Conservation (phyloP, 1,284 basidiomycete species). For the Tausonia pullulans region DNA sequence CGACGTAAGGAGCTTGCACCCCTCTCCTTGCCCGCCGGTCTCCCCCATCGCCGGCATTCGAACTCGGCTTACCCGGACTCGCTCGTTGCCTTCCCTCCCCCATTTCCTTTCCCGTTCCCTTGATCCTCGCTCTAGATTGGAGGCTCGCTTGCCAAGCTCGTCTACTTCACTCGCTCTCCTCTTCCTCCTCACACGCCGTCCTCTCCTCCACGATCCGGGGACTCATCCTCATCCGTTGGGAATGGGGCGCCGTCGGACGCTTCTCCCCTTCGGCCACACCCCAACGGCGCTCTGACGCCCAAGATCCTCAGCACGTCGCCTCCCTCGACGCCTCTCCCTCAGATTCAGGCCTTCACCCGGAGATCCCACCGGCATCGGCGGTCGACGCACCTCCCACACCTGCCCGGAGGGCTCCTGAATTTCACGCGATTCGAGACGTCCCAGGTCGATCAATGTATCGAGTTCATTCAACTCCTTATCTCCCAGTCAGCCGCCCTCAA, state of each 20-base stretch:
- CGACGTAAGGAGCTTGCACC: constrained; percentile 50
- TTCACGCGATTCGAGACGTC: constrained; percentile 96
- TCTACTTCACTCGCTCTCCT: constrained; percentile 90
- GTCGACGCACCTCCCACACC: constrained; percentile 55
- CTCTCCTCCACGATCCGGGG: constrained; percentile 9
- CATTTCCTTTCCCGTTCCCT: constrained; percentile 4
- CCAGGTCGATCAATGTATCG: constrained; percentile 72
- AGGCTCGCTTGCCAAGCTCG: constrained; percentile 93
- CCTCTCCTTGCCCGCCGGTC: constrained; percentile 21
- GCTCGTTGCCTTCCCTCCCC: not conserved
- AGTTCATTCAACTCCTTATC: constrained; percentile 81
- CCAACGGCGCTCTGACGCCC: constrained; percentile 71
- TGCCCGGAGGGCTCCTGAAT: constrained; percentile 93
- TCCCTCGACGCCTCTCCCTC: constrained; percentile 25
- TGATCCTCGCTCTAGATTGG: constrained; percentile 54
- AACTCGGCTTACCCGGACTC: no score
- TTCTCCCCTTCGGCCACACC: constrained; percentile 34
- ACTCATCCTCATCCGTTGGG: constrained; percentile 10
- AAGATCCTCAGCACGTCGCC: constrained; percentile 48
- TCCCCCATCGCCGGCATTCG: not conserved
- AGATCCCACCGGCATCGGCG: constrained; percentile 42
- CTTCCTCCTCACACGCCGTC: constrained; percentile 46
- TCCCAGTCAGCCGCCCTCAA: constrained; percentile 77
- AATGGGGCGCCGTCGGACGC: constrained; percentile 26
- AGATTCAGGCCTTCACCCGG: constrained; percentile 28